These are phyloP conservation scores for Haplosporangium sp. DNA, from an alignment of 371 early-diverging fungal genomes.

Conservation along the genomic window DNA sequence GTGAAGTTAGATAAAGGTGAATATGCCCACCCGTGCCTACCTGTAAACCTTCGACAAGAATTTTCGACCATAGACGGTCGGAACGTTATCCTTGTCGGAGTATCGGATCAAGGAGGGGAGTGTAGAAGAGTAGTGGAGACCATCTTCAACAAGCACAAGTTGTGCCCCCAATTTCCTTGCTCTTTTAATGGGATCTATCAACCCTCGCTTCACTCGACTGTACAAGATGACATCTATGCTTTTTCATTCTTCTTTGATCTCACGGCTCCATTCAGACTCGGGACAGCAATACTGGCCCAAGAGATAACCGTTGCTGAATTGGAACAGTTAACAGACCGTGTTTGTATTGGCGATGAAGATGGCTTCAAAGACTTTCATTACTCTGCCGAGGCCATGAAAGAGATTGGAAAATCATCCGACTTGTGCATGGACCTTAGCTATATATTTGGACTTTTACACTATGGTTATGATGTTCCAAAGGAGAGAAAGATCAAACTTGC, in stretches of 20 bases:
- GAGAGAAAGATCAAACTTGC: constrained; percentile 80
- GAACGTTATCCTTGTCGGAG: constrained; percentile 62
- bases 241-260: constrained; percentile 97
- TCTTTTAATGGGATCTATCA: constrained; percentile 94
- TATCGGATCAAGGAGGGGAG: constrained; percentile 66
- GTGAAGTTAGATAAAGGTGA: constrained; percentile 12
- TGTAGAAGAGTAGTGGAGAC: constrained; percentile 67
- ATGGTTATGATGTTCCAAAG: constrained; percentile 86
- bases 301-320: constrained; percentile 76
- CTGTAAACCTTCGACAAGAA: constrained; percentile 51
- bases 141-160: constrained; percentile 69
- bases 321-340: constrained; percentile 70
- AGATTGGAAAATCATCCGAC: constrained; percentile 66
- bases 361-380: constrained; percentile 50
- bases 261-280: constrained; percentile 78
- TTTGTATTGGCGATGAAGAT: constrained; percentile 69
- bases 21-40: constrained; percentile 68
- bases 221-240: constrained; percentile 85
- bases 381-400: constrained; percentile 60
- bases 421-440: constrained; percentile 92
- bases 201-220: constrained; percentile 78
- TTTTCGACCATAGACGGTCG: constrained; percentile 20
- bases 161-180: constrained; percentile 76
- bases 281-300: constrained; percentile 51
- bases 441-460: constrained; percentile 81